phyloP scores from a whole-genome alignment of 495 filamentous ascomycete species.

The Penicillium diatomitis region DNA sequence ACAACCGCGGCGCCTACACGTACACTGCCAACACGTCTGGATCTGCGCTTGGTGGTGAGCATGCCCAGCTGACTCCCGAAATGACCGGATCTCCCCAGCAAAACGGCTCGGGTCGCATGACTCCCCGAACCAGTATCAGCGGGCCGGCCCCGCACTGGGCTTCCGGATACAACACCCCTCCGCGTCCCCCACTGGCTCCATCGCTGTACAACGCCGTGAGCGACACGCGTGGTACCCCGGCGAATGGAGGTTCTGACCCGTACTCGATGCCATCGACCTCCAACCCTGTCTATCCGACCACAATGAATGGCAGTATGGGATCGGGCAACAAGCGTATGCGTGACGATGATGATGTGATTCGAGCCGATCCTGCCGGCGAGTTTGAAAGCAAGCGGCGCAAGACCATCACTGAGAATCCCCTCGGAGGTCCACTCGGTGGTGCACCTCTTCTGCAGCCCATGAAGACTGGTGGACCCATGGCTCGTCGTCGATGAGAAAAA shows the following conservation, averaged over 20 bases:
- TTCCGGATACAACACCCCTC: slow-evolving; percentile 73
- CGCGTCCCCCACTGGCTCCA: slow-evolving; percentile 60
- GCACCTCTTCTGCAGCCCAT: slow-evolving; percentile 35
- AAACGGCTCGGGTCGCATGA: slow-evolving; percentile 76
- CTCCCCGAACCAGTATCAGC: slow-evolving; percentile 63
- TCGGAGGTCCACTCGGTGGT: slow-evolving; percentile 38
- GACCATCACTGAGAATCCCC: slow-evolving; percentile 56
- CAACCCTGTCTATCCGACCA: slow-evolving; percentile 43
- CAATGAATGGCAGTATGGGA: slow-evolving; percentile 57
- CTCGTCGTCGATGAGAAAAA: slow-evolving; percentile 26
- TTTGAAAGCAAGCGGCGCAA: slow-evolving; percentile 76
- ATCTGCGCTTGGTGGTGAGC: slow-evolving; percentile 58
- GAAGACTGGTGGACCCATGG: slow-evolving; percentile 33
- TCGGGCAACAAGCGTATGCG: slow-evolving; percentile 70
- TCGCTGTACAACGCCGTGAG: slow-evolving; percentile 87
- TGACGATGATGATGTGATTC: slow-evolving; percentile 63
- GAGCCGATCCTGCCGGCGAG: slow-evolving; percentile 57
- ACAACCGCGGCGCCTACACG: slow-evolving; percentile 62
- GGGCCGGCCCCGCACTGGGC: slow-evolving; percentile 64
- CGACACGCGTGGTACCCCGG: slow-evolving; percentile 60
- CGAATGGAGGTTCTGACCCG: slow-evolving; percentile 61
- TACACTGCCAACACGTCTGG: slow-evolving; percentile 61
- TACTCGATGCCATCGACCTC: slow-evolving; percentile 53
- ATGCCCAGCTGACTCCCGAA: slow-evolving; percentile 74
- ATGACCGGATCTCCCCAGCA: slow-evolving; percentile 87